Evolutionary conservation across 257 asterid genomes (phyloP).

Genomic region (Solanum lignicaule): DNA sequence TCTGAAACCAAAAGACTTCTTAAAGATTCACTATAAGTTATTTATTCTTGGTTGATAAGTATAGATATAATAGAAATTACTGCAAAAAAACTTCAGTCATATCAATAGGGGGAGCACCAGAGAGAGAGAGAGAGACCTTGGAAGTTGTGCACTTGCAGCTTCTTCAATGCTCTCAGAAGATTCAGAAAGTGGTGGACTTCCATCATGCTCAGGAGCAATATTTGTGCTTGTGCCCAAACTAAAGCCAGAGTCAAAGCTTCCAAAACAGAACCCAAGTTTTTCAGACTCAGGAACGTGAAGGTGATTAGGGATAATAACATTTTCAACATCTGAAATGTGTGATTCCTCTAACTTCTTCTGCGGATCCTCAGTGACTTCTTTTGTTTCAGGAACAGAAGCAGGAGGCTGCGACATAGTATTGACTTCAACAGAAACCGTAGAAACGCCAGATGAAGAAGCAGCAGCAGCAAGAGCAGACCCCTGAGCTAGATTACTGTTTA

Average conservation of each 20-base stretch:
- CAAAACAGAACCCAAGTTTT: conserved; percentile 87
- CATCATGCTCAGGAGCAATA: conserved; percentile 27
- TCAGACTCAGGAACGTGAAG: conserved; percentile 79
- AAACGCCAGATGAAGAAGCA: conserved; percentile 39
- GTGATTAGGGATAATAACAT: conserved; percentile 77
- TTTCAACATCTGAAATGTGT: conserved; percentile 50
- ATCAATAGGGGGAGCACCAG: not conserved
- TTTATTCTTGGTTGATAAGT: not conserved
- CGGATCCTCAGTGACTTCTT: conserved; percentile 47
- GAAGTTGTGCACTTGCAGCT: conserved; percentile 39
- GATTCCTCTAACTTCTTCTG: conserved; percentile 54
- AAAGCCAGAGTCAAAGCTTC: conserved; percentile 78
- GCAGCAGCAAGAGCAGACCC: conserved; percentile 28
- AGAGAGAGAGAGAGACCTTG: conserved; percentile 37
- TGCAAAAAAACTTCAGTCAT: not conserved
- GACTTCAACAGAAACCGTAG: conserved; percentile 29
- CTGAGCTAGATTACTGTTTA: conserved; percentile 33
- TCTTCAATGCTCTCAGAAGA: conserved; percentile 50
- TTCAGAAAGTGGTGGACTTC: conserved; percentile 36
- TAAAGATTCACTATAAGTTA: not conserved
- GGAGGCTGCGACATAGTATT: conserved; percentile 25
- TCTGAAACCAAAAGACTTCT: not conserved
- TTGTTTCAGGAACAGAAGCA: conserved; percentile 23
- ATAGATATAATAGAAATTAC: not conserved
- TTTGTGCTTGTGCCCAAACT: conserved; percentile 37